phyloP scores from a whole-genome alignment of 139 green algal genomes.

The Chlamydomonas applanata region DNA sequence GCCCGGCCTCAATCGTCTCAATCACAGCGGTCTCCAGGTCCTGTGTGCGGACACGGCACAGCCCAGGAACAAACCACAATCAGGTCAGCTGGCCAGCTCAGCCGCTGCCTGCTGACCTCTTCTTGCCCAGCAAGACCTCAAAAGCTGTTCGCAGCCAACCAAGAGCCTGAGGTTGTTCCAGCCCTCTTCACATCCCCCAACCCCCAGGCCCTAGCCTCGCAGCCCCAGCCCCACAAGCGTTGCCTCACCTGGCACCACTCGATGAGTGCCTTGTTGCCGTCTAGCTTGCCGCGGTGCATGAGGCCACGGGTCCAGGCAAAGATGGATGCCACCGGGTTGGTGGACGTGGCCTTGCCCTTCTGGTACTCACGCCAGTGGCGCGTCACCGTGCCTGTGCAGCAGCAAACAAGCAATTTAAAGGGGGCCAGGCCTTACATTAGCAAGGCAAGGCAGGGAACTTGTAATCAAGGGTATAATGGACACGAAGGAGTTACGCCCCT shows the following conservation, averaged over 20 bases:
- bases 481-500: too few relatives aligned
- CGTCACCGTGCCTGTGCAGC: constrained; percentile 82
- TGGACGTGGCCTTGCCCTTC: constrained; percentile 91
- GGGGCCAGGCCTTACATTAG: too few relatives aligned
- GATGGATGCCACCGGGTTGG: constrained; percentile 94
- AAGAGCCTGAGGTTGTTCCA: too few relatives aligned
- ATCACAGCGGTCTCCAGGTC: constrained; percentile 88
- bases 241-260: constrained; percentile 70
- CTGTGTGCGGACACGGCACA: constrained; percentile 15
- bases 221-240: background rate
- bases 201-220: too few relatives aligned
- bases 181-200: too few relatives aligned
- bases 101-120: background rate
- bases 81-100: background rate
- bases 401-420: too few relatives aligned
- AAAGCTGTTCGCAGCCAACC: too few relatives aligned
- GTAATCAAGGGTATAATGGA: too few relatives aligned
- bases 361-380: constrained; percentile 95
- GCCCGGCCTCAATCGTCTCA: constrained; percentile 79
- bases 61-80: too few relatives aligned
- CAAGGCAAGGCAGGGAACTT: too few relatives aligned
- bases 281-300: constrained; percentile 87
- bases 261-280: constrained; percentile 77
- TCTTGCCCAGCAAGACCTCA: background rate
- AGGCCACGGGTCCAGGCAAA: constrained; percentile 96